Percentiles rank a stretch among this genome's conserved stretches.
Evolutionary conservation across 2,329 filamentous ascomycete species (phyloP).

Genomic region (Colletotrichum caudatum): DNA sequence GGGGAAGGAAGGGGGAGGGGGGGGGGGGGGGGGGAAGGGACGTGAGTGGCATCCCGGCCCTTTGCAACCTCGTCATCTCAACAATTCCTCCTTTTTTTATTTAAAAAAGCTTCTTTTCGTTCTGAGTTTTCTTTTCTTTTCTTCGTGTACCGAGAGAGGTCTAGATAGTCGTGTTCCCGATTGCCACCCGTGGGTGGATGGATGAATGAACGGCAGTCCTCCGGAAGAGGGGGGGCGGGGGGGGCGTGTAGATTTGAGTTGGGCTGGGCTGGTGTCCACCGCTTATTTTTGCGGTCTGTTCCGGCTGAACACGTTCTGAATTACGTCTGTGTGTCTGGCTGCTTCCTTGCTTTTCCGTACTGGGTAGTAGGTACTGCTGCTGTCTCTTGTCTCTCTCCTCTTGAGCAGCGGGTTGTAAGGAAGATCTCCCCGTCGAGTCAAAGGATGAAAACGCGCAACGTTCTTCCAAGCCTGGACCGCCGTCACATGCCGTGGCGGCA

Average conservation of each 20-base stretch:
- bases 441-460: constrained; percentile 29
- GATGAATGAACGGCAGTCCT: neutral
- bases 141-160: neutral
- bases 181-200: neutral
- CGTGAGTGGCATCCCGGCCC: constrained; percentile 5
- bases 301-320: neutral
- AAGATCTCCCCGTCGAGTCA: constrained; percentile 9
- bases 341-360: neutral
- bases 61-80: constrained; percentile 16
- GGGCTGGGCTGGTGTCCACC: neutral
- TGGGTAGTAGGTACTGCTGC: neutral
- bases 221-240: neutral
- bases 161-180: neutral
- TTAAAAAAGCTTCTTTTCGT: neutral
- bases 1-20: no score
- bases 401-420: neutral
- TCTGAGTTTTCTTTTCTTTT: neutral
- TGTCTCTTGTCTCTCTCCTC: neutral
- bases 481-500: constrained; percentile 23
- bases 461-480: constrained; percentile 9
- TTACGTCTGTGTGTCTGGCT: neutral
- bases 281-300: neutral
- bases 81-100: neutral
- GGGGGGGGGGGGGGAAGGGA: neutral
- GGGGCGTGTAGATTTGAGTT: neutral